Conservation (phyloP, 352 stramenopile genomes). For the Pythium folliculosum region DNA sequence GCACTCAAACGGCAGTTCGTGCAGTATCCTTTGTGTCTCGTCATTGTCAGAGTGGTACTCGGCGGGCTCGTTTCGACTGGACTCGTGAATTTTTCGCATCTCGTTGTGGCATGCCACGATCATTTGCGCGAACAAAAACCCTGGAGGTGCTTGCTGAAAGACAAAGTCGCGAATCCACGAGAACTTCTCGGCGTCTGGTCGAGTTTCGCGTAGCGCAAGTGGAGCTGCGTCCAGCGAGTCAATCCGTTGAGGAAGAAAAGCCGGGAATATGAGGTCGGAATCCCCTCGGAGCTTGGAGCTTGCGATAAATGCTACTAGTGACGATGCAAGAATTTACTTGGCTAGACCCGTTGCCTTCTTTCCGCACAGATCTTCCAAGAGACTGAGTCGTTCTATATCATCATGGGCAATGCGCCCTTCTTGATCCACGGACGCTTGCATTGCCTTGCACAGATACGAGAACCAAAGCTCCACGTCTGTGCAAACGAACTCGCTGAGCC, state of each 20-base stretch:
- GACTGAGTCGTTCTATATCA: not conserved
- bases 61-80: too few species aligned
- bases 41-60: too few species aligned
- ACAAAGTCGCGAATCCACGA: constrained; percentile 1
- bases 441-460: not conserved
- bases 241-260: not conserved
- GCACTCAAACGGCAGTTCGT: too few species aligned
- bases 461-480: constrained; percentile 2
- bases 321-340: too few species aligned
- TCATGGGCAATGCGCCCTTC: too few species aligned
- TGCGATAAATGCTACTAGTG: too few species aligned
- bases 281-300: too few species aligned
- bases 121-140: not conserved
- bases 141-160: not conserved
- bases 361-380: not conserved
- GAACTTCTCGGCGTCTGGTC: not conserved
- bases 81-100: not conserved
- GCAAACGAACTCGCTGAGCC: not conserved
- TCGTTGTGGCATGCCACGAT: not conserved
- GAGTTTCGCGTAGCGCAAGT: not conserved
- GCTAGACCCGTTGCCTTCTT: too few species aligned
- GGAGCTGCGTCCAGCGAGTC: not conserved
- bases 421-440: not conserved
- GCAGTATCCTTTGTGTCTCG: too few species aligned
- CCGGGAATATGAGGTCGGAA: not conserved